Conservation (phyloP, 208 protist species). For the Leishmania martiniquensis region DNA sequence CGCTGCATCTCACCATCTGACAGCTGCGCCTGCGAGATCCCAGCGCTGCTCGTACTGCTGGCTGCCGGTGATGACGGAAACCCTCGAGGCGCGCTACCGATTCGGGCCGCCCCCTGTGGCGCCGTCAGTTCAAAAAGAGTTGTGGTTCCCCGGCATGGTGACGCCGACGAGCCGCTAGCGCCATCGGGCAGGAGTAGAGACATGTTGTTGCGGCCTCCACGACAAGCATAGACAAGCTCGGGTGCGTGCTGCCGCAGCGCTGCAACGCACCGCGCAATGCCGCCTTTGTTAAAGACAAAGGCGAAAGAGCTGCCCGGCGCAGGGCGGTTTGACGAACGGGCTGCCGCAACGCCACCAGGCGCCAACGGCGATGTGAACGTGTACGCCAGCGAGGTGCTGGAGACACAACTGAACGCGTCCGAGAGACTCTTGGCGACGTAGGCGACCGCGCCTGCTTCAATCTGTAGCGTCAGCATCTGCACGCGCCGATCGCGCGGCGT, state of each 20-base stretch:
- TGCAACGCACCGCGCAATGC: slow-evolving; percentile 36
- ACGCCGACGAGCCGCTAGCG: not conserved
- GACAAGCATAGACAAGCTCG: slow-evolving; percentile 10
- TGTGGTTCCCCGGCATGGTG: not conserved
- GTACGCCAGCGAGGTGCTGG: not conserved
- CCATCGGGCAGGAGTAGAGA: not conserved
- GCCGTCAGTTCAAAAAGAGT: not conserved
- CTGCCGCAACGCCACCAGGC: not conserved
- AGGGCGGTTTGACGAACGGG: not conserved
- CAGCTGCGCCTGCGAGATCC: not conserved
- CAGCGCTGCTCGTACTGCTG: not conserved
- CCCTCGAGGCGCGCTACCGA: not conserved
- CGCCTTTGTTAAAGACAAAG: slow-evolving; percentile 46
- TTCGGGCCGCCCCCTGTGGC: not conserved
- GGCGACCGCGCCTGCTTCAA: slow-evolving; percentile 15
- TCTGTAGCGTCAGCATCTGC: slow-evolving; percentile 33
- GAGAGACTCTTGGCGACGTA: slow-evolving; percentile 14
- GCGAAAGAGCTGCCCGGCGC: slow-evolving; percentile 1
- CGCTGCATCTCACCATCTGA: not conserved
- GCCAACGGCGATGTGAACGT: not conserved
- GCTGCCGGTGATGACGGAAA: not conserved
- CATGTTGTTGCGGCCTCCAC: not conserved
- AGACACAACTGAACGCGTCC: slow-evolving; percentile 5
- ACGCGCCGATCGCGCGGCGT: slow-evolving; percentile 41
- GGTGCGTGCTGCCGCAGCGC: slow-evolving; percentile 28